A percentile compares a stretch with the other conserved stretches of the same genome.
phyloP scores from a whole-genome alignment of 345 rosid genomes.

The Dimocarpus longan region DNA sequence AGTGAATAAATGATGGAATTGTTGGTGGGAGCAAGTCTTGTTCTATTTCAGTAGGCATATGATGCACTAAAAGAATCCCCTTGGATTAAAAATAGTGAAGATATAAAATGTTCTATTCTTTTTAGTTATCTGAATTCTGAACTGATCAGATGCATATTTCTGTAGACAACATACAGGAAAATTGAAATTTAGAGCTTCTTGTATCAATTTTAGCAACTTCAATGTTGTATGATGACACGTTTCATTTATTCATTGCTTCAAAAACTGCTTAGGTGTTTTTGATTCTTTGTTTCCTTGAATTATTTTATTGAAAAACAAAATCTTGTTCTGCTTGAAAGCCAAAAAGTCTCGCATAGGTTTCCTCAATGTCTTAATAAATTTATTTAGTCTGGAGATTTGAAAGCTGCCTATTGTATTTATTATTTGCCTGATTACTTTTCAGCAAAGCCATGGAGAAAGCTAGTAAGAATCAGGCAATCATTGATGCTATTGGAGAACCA shows the following conservation, averaged over 20 bases:
- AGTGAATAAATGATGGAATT: neutral
- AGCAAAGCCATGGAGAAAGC: conserved; percentile 96
- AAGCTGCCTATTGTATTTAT: neutral
- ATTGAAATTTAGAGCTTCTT: neutral
- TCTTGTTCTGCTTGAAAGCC: neutral
- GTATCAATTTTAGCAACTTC: neutral
- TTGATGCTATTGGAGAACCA: conserved; percentile 89
- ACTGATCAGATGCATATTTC: neutral
- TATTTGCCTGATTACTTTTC: conserved; percentile 33
- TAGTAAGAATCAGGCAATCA: conserved; percentile 58
- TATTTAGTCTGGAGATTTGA: neutral
- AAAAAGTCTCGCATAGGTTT: neutral
- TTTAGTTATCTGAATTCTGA: neutral
- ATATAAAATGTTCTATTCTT: neutral
- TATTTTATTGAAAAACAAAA: neutral
- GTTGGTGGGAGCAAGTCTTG: neutral
- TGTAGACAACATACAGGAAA: neutral
- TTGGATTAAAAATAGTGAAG: neutral
- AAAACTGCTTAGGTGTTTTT: neutral
- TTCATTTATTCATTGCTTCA: neutral
- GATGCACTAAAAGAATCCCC: neutral
- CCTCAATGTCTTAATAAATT: neutral
- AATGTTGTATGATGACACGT: neutral
- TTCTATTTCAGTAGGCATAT: neutral
- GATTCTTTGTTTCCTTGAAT: neutral